Percentiles rank a stretch among this genome's conserved stretches.
Evolutionary conservation across 1,284 basidiomycete species (phyloP).

Genomic region (Cutaneotrichosporon mucoides): DNA sequence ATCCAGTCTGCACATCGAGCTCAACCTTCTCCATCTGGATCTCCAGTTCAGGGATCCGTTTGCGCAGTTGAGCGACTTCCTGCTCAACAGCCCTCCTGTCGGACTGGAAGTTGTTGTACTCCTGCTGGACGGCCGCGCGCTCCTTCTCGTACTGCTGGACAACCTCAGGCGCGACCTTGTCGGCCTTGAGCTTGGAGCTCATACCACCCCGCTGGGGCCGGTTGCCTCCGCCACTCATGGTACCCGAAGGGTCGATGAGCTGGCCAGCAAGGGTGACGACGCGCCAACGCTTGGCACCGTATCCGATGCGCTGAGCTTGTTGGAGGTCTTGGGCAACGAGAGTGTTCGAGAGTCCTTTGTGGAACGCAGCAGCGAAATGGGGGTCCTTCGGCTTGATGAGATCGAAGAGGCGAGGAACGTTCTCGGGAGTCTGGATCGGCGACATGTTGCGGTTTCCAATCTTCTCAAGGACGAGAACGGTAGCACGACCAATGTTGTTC

Average conservation of each 20-base stretch:
- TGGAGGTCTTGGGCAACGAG: conserved; percentile 87
- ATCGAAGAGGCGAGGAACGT: conserved; percentile 88
- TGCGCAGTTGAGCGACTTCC: conserved; percentile 60
- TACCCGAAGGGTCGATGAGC: conserved; percentile 91
- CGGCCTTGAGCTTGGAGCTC: conserved; percentile 82
- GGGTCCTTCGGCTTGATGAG: conserved; percentile 86
- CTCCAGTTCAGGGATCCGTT: conserved; percentile 69
- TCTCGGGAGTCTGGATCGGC: conserved; percentile 74
- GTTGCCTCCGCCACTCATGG: conserved; percentile 94
- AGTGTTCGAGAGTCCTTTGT: conserved; percentile 83
- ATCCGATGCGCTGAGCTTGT: conserved; percentile 93
- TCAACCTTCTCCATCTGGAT: conserved; percentile 76
- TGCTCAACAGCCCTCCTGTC: conserved; percentile 60
- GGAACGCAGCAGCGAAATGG: conserved; percentile 82
- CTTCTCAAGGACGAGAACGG: conserved; percentile 89
- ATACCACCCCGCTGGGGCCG: conserved; percentile 77
- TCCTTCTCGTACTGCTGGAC: conserved; percentile 75
- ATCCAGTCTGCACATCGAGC: conserved; percentile 74
- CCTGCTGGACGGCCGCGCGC: conserved; percentile 59
- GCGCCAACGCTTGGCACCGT: conserved; percentile 74
- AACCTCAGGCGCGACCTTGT: conserved; percentile 77
- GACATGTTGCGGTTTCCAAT: conserved; percentile 58
- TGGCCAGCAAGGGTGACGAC: conserved; percentile 94
- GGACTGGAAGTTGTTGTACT: conserved; percentile 58
- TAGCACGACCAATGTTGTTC: conserved; percentile 86